These are phyloP conservation scores for Fusarium chaquense DNA, from an alignment of 2,329 filamentous ascomycete genomes.

Conservation along the genomic window DNA sequence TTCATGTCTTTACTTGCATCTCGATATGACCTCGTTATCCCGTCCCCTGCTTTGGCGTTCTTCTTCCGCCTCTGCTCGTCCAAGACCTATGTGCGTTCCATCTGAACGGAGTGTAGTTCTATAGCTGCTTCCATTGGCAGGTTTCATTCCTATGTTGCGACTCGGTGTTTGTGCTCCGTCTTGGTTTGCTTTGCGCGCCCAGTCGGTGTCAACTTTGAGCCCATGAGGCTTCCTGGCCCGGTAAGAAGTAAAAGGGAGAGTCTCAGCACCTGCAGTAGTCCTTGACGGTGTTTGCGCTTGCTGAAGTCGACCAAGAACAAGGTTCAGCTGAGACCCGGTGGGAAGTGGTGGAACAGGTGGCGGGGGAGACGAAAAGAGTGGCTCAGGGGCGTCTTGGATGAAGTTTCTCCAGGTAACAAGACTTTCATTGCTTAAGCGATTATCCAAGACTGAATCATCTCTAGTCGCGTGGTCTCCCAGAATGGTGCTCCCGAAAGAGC, in stretches of 20 bases:
- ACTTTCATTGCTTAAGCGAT: constrained; percentile 42
- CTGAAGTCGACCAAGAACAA: constrained; percentile 20
- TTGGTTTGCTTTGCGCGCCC: constrained; percentile 39
- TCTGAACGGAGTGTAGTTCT: constrained; percentile 38
- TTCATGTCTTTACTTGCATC: constrained; percentile 19
- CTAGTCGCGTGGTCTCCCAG: constrained; percentile 26
- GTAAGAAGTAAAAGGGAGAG: constrained; percentile 24
- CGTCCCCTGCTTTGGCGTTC: constrained; percentile 9
- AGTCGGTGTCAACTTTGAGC: constrained; percentile 43
- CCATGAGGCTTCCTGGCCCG: constrained; percentile 46
- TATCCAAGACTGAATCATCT: constrained; percentile 1
- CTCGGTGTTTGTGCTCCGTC: constrained; percentile 36
- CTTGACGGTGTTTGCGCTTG: constrained; percentile 14
- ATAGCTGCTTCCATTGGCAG: constrained; percentile 22
- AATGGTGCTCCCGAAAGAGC: constrained; percentile 22
- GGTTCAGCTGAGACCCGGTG: constrained; percentile 32
- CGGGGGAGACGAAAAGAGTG: constrained; percentile 41
- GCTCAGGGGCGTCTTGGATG: constrained; percentile 42
- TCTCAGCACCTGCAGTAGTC: constrained; percentile 7
- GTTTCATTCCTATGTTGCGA: constrained; percentile 13
- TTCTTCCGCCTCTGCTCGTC: constrained; percentile 10
- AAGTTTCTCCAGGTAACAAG: constrained; percentile 43
- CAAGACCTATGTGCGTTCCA: constrained; percentile 20
- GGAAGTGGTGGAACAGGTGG: constrained; percentile 48
- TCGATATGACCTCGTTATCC: constrained; percentile 34